Conservation (phyloP, 345 rosid species). For the Bruguiera gymnorhiza region DNA sequence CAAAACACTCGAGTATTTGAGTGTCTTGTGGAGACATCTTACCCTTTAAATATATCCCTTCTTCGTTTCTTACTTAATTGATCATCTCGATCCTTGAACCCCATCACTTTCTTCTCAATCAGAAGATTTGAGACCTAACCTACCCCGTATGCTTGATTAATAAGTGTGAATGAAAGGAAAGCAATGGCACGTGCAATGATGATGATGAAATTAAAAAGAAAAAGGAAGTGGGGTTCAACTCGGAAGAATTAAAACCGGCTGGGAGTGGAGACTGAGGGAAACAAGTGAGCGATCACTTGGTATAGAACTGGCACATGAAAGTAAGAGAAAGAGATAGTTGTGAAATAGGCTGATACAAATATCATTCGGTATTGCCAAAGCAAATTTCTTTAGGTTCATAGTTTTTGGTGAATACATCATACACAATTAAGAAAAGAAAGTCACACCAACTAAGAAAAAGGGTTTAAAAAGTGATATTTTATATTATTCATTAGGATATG, state of each 20-base stretch:
- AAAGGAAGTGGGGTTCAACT: no score
- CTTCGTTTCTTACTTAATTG: background rate
- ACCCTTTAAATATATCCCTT: conserved; percentile 6
- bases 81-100: background rate
- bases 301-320: background rate
- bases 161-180: background rate
- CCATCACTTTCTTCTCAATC: background rate
- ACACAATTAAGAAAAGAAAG: no score
- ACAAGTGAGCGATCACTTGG: no score
- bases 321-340: background rate
- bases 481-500: no score
- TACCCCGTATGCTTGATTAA: background rate
- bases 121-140: conserved; percentile 3
- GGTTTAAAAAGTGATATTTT: no score
- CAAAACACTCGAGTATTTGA: background rate
- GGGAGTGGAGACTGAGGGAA: no score
- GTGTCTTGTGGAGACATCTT: conserved; percentile 6
- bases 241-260: no score
- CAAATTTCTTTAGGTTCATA: no score
- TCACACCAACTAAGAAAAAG: no score
- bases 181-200: background rate
- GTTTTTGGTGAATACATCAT: no score
- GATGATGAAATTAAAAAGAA: background rate
- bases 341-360: background rate
- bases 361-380: no score